phyloP scores from a whole-genome alignment of 352 stramenopile genomes.

The Peronospora destructor region DNA sequence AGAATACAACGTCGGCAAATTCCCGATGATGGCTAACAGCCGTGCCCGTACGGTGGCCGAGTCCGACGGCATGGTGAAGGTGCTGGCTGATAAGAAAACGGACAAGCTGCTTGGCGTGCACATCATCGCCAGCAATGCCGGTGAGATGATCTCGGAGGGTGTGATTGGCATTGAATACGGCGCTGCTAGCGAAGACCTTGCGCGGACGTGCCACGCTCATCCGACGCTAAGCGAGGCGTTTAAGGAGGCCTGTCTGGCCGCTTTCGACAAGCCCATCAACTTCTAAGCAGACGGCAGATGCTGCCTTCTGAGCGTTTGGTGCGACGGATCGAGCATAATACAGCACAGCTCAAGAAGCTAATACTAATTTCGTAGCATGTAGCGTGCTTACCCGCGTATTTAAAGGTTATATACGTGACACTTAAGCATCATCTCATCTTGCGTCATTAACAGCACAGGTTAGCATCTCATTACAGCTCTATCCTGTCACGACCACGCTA shows the following conservation, averaged over 20 bases:
- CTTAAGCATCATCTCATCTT: constrained; percentile 3
- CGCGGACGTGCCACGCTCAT: constrained; percentile 97
- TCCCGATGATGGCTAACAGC: constrained; percentile 97
- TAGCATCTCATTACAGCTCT: too few species aligned
- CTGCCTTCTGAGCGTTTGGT: constrained; percentile 9
- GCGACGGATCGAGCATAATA: constrained; percentile 7
- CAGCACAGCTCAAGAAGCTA: constrained; percentile 10
- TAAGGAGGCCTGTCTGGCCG: constrained; percentile 97
- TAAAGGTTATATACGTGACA: constrained; percentile 27
- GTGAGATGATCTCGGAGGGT: constrained; percentile 98
- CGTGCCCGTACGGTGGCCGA: constrained; percentile 91
- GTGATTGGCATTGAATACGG: constrained; percentile 99
- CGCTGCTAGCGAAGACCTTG: constrained; percentile 96
- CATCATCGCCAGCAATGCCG: constrained; percentile 98
- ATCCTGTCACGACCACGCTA: neutral
- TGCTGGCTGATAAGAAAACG: constrained; percentile 95
- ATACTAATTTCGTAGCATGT: neutral
- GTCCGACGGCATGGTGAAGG: constrained; percentile 95
- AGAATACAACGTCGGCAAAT: constrained; percentile 95
- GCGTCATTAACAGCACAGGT: neutral
- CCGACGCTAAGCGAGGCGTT: constrained; percentile 97
- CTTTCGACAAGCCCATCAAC: constrained; percentile 99
- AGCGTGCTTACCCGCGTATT: constrained; percentile 20
- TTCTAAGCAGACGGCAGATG: constrained; percentile 80
- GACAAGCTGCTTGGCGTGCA: constrained; percentile 98